Base-by-base conservation (phyloP, 495 filamentous ascomycete genomes). In the Neurospora terricola region DNA sequence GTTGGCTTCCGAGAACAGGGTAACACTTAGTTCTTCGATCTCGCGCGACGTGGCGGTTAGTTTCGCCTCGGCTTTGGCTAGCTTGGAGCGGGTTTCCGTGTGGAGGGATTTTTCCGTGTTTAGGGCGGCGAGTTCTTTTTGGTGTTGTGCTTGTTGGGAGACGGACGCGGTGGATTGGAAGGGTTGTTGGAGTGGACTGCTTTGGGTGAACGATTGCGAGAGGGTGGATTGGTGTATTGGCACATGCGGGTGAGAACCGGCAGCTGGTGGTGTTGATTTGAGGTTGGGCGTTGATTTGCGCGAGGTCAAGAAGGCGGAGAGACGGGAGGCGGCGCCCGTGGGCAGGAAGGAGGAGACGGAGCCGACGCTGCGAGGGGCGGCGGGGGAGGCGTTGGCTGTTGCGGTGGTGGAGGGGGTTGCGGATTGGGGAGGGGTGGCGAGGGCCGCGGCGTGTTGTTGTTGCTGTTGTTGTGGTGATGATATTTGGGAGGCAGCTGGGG, bases 1-100 rank as follows among this genome's bases (percentile, higher is more conserved):
- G 77, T 98, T 98, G 21, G 96, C 96, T 81, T 97, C 91, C 79
- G 93, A 90, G 82, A 99, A 99, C 70, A 99, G 84, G 75, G 90
- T 88, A 66, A 90, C 91, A 40, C 89, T 93, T 75, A 99, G 83
- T 77, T 99, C 96, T 80, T 98, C 96, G 16, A 99, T 86, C 83
- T 99, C 96, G 1, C 83, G 86, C 69, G 86, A 91, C 38, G 93
- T 91, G 71, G 91, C 88, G 76, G 84, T 85, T 38, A 97, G 84
- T 74, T 89, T 87, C 42, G 86, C 85, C 82, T 99, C 96, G 4
- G 94, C 95, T 14, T 88, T 87, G 30, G 54, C 54, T 30, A 37
- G 18, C 43, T 70, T 48, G 66, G 39, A 40, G 68, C 9, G 38
- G 14, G 73, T 62, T 37, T 69, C 43, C 6, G 1, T 68, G 38